Evolutionary conservation across 2,329 filamentous ascomycete genomes (phyloP).

Genomic region (Ploettnerulaceae sp.): DNA sequence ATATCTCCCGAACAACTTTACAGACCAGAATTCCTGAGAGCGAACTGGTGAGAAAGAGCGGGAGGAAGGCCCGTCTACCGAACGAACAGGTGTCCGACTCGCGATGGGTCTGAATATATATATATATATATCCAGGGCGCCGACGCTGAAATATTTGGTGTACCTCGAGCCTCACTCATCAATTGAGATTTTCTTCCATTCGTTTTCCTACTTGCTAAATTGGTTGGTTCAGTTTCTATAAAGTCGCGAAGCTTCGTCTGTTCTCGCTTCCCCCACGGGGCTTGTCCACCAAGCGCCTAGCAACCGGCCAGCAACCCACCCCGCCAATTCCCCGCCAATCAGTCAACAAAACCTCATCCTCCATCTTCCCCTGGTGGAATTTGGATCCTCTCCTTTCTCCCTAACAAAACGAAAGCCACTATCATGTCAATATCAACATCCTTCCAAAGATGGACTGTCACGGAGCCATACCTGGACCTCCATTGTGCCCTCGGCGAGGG

Average conservation of each 20-base stretch:
- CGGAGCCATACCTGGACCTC: constrained; percentile 50
- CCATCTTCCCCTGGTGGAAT: constrained; percentile 15
- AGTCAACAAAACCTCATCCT: not conserved
- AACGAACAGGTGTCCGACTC: too few species aligned
- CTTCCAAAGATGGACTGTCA: constrained; percentile 42
- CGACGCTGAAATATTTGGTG: not conserved
- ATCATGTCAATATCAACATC: constrained; percentile 5
- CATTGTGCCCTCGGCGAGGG: constrained; percentile 68
- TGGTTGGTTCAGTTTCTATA: too few species aligned
- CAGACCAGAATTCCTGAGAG: not conserved
- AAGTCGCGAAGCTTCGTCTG: too few species aligned
- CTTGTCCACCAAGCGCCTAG: not conserved
- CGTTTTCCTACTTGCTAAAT: too few species aligned
- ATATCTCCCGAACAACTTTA: not conserved
- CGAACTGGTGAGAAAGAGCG: constrained; percentile 8
- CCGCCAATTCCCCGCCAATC: not conserved
- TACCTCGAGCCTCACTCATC: too few species aligned
- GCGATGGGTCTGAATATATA: too few species aligned
- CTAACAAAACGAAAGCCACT: not conserved
- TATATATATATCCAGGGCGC: not conserved
- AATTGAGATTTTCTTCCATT: too few species aligned
- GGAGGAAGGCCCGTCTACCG: constrained; percentile 16
- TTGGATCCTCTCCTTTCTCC: constrained; percentile 15
- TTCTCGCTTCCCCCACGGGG: constrained; percentile 1
- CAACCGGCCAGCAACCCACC: constrained; percentile 1